Evolutionary conservation across 345 rosid genomes (phyloP), one percentile per base, ranked within the genome.

Genomic region (Sapria himalayana): DNA sequence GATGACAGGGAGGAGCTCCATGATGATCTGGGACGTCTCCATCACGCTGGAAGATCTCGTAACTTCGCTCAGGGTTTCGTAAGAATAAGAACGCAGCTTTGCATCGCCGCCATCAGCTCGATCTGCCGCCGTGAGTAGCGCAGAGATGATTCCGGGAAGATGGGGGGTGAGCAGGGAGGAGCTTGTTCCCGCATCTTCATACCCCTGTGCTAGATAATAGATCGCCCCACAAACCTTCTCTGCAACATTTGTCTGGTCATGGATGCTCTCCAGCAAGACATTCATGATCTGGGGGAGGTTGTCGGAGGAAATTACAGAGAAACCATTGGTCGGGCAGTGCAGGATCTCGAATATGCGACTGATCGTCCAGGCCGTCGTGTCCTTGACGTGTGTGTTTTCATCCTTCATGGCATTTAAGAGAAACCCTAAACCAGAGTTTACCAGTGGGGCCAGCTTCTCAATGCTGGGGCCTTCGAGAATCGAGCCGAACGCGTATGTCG

Each of bases 341-440:
- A 89, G 49, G 47, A 89, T 62, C 75, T 89, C 94, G 60, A 89
- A 89, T 49, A 79, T 64, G 13, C 94, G 82, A 43, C 93, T 59
- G 25, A 89, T 78, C 39, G 98, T 71, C 98, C 94, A 86, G 7
- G 94, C 94, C 25, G 93, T 82, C 23, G 98, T 76, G 56, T 86
- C 94, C 60, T 76, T 76, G 52, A 89, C 98, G 33, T 89, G 94
- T 46, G 69, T 89, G 63, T 79, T 82, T 49, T 46, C 78, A 57
- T 89, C 94, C 56, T 59, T 74, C 71, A 71, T 79, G 27, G 92
- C 78, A 25, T 51, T 67, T 18, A 89, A 78, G 46, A 82, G 73
- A 61, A 89, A 89, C 15, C 63, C 84, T 37, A 89, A 61, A 16
- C 93, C 98, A 1, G 76, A 56, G 46, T 61, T 69, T 32, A 89